Conservation (phyloP, 2,329 filamentous ascomycete genomes). For the Diplodia sapinea region DNA sequence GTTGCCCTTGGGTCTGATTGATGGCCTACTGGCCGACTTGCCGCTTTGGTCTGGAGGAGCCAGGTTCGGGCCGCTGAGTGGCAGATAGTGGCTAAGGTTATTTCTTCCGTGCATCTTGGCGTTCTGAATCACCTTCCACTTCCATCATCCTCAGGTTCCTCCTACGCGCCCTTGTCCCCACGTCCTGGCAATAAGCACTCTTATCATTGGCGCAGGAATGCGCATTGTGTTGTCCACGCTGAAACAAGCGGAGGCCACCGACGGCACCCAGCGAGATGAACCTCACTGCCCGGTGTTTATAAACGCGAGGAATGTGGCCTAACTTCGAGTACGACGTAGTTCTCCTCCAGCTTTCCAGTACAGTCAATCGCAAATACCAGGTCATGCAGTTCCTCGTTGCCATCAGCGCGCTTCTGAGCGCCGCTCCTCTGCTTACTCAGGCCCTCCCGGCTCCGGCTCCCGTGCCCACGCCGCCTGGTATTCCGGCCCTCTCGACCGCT, state of each 20-base stretch:
- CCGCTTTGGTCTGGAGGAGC: neutral
- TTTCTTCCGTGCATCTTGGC: slow-evolving; percentile 19
- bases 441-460: slow-evolving; percentile 41
- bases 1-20: neutral
- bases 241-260: slow-evolving; percentile 19
- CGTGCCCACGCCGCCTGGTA: slow-evolving; percentile 60
- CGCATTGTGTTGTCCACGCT: slow-evolving; percentile 4
- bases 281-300: slow-evolving; percentile 18
- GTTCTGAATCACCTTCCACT: slow-evolving; percentile 29
- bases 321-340: neutral
- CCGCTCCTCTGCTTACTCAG: slow-evolving; percentile 15
- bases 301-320: slow-evolving; percentile 4
- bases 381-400: slow-evolving; percentile 25
- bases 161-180: slow-evolving; percentile 16
- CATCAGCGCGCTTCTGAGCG: slow-evolving; percentile 21
- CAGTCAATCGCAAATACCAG: neutral
- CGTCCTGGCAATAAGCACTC: slow-evolving; percentile 20
- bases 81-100: slow-evolving; percentile 21
- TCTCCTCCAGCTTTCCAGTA: neutral
- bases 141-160: slow-evolving; percentile 26
- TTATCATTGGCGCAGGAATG: slow-evolving; percentile 14
- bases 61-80: slow-evolving; percentile 22
- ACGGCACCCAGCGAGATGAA: neutral
- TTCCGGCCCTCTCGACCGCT: slow-evolving; percentile 66
- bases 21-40: neutral